A percentile compares a stretch with the other conserved stretches of the same genome.
Conservation (phyloP, 2,329 filamentous ascomycete species). For the Phoma sp. region DNA sequence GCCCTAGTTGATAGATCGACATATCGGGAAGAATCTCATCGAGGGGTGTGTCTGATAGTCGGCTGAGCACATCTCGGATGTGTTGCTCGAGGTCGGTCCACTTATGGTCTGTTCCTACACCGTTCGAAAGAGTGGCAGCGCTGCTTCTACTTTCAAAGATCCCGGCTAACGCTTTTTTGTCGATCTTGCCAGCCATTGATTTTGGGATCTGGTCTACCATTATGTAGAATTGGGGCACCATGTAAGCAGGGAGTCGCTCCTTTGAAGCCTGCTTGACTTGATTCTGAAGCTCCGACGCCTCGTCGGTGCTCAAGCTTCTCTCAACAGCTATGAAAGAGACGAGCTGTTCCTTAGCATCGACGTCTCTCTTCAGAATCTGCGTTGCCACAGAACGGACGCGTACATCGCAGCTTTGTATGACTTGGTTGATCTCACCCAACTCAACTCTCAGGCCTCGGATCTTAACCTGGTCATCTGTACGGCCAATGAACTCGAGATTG, state of each 20-base stretch:
- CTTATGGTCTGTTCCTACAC: slow-evolving; percentile 10
- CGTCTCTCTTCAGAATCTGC: slow-evolving; percentile 39
- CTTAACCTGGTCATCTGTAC: slow-evolving; percentile 50
- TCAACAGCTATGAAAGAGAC: slow-evolving; percentile 41
- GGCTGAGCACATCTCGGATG: slow-evolving; percentile 64
- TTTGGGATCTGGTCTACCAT: slow-evolving; percentile 42
- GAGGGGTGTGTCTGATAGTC: slow-evolving; percentile 61
- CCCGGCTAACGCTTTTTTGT: slow-evolving; percentile 41
- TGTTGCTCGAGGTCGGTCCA: slow-evolving; percentile 61
- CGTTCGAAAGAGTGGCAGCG: background rate
- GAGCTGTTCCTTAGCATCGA: slow-evolving; percentile 40
- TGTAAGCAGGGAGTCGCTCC: slow-evolving; percentile 43
- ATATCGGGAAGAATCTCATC: slow-evolving; percentile 63
- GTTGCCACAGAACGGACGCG: slow-evolving; percentile 34
- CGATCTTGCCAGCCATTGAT: slow-evolving; percentile 50
- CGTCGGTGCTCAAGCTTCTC: slow-evolving; percentile 3
- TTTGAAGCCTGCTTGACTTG: slow-evolving; percentile 25
- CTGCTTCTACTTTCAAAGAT: slow-evolving; percentile 37
- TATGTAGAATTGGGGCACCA: slow-evolving; percentile 47
- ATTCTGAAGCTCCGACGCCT: slow-evolving; percentile 23
- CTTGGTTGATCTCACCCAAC: slow-evolving; percentile 47
- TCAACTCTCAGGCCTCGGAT: slow-evolving; percentile 48
- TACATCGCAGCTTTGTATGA: slow-evolving; percentile 31
- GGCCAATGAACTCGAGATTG: slow-evolving; percentile 49
- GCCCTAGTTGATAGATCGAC: slow-evolving; percentile 84